Conservation (phyloP, 2,329 filamentous ascomycete genomes). For the Cladophialophora immunda region DNA sequence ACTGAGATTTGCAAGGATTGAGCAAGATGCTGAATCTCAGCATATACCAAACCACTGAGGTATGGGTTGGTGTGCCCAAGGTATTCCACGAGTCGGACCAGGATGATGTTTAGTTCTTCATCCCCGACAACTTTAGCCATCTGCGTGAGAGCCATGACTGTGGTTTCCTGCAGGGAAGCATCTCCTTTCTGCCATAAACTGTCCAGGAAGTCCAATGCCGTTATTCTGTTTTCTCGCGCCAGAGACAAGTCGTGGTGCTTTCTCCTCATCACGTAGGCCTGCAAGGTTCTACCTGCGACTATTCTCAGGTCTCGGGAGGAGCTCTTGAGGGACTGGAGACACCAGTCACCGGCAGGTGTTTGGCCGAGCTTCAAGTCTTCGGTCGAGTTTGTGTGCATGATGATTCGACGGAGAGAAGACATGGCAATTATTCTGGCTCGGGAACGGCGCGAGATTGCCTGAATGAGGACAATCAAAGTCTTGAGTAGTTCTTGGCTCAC, state of each 20-base stretch:
- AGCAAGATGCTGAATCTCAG: conserved; percentile 76
- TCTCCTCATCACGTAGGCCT: conserved; percentile 66
- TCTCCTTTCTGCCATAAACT: conserved; percentile 74
- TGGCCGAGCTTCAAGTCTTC: conserved; percentile 72
- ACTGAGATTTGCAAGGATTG: conserved; percentile 69
- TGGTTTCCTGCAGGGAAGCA: conserved; percentile 78
- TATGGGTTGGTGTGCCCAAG: conserved; percentile 83
- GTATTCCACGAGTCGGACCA: conserved; percentile 85
- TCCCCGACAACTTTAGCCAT: conserved; percentile 79
- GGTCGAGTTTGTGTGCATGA: conserved; percentile 69
- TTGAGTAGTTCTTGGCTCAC: conserved; percentile 49
- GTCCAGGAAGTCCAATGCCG: conserved; percentile 75
- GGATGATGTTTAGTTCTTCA: conserved; percentile 84
- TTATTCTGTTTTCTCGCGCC: conserved; percentile 71
- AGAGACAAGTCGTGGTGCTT: conserved; percentile 57
- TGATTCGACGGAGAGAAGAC: conserved; percentile 73
- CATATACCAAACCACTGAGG: conserved; percentile 81
- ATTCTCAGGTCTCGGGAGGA: conserved; percentile 86
- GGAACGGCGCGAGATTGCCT: conserved; percentile 58
- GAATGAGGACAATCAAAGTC: conserved; percentile 54
- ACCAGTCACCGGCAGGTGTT: conserved; percentile 79
- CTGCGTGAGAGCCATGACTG: conserved; percentile 85
- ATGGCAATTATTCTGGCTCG: conserved; percentile 74
- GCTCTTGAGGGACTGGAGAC: conserved; percentile 80
- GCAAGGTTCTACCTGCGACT: conserved; percentile 75